phyloP scores from a whole-genome alignment of 371 early-diverging fungal genomes.

The Batrachochytrium dendrobatidis region DNA sequence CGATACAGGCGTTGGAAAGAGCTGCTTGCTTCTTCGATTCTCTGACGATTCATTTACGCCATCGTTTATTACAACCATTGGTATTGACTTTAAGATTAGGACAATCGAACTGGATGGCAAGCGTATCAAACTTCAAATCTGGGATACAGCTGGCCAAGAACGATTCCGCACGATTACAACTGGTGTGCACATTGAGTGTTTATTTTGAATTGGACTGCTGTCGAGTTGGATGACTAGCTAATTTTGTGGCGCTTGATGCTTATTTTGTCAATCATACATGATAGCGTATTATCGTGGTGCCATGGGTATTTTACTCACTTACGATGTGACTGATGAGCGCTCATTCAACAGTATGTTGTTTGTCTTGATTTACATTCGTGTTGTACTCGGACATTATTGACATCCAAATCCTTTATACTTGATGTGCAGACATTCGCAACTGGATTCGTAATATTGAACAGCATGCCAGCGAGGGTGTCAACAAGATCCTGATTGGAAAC shows the following conservation, averaged over 20 bases:
- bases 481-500: conserved; percentile 98
- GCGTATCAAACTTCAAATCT: conserved; percentile 98
- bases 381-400: not conserved
- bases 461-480: conserved; percentile 89
- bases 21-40: conserved; percentile 95
- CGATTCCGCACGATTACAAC: conserved; percentile 98
- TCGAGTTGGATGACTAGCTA: not conserved
- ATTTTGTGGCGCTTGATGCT: conserved; percentile 3
- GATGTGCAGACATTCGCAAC: conserved; percentile 59
- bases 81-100: conserved; percentile 99
- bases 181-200: conserved; percentile 19
- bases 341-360: conserved; percentile 64
- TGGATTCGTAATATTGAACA: conserved; percentile 99
- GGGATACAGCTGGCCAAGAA: conserved; percentile 99
- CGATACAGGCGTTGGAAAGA: conserved; percentile 92
- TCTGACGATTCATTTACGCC: conserved; percentile 98
- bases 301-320: conserved; percentile 97
- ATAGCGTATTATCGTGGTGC: conserved; percentile 97
- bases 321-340: conserved; percentile 95
- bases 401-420: not conserved
- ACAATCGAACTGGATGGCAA: conserved; percentile 97
- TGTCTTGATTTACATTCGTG: not conserved
- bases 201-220: conserved; percentile 9
- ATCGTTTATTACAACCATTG: conserved; percentile 98
- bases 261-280: not conserved